Percentiles rank a stretch among this genome's conserved stretches.
Evolutionary conservation across 148 eudicot genomes (phyloP).

Genomic region (Dysphania ambrosioides): DNA sequence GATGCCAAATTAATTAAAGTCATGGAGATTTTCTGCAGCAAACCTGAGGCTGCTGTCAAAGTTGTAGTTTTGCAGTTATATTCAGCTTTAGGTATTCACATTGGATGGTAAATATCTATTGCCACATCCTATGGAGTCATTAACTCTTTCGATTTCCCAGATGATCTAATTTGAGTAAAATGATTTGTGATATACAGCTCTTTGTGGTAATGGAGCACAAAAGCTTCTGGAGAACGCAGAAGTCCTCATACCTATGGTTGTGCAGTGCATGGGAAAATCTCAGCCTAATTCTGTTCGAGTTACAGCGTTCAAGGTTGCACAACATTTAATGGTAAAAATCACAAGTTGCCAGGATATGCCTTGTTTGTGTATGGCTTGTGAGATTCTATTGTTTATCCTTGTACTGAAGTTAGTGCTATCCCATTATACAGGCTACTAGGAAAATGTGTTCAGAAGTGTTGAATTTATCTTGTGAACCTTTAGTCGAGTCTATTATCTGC

Average conservation of each 20-base stretch:
- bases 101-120: conserved; percentile 25
- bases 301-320: conserved; percentile 63
- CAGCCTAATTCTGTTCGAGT: conserved; percentile 42
- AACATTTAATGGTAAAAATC: conserved; percentile 48
- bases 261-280: conserved; percentile 49
- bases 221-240: conserved; percentile 57
- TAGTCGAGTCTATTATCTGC: conserved; percentile 46
- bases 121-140: conserved; percentile 14
- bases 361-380: not conserved
- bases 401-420: conserved; percentile 19
- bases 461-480: conserved; percentile 47
- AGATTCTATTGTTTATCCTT: conserved; percentile 5
- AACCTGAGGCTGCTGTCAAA: conserved; percentile 40
- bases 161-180: conserved; percentile 13
- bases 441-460: conserved; percentile 47
- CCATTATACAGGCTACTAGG: conserved; percentile 52
- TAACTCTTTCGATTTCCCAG: conserved; percentile 16
- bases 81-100: conserved; percentile 69
- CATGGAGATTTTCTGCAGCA: conserved; percentile 35
- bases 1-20: conserved; percentile 50
- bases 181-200: conserved; percentile 40
- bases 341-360: not conserved
- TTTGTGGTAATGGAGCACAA: conserved; percentile 74
- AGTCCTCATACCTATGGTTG: conserved; percentile 35
- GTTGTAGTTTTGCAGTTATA: conserved; percentile 60